Evolutionary conservation across 2,329 filamentous ascomycete genomes (phyloP).

Genomic region (Talaromyces islandicus): DNA sequence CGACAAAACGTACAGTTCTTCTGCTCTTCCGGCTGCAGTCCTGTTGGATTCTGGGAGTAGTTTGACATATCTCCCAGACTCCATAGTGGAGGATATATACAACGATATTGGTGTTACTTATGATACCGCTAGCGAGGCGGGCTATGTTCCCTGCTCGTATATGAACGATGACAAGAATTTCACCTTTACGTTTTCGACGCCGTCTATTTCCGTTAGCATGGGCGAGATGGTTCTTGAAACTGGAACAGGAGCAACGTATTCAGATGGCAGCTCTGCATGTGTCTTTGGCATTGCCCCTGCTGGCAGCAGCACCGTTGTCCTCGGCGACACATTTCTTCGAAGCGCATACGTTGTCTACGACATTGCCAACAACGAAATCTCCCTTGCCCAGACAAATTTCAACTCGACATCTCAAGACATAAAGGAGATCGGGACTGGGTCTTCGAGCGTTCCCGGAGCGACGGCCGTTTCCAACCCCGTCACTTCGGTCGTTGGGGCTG

Average conservation of each 20-base stretch:
- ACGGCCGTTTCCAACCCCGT: conserved; percentile 47
- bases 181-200: conserved; percentile 52
- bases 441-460: conserved; percentile 47
- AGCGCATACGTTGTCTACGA: conserved; percentile 61
- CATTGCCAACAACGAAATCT: conserved; percentile 54
- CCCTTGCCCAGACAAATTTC: conserved; percentile 56
- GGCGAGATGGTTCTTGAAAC: conserved; percentile 52
- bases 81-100: conserved; percentile 45
- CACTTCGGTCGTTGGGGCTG: conserved; percentile 33
- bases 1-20: conserved; percentile 26
- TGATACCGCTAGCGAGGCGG: conserved; percentile 47
- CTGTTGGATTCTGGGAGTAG: conserved; percentile 35
- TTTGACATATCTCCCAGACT: conserved; percentile 33
- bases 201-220: conserved; percentile 50
- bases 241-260: conserved; percentile 26
- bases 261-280: conserved; percentile 32
- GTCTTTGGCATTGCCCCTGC: conserved; percentile 48
- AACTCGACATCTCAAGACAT: conserved; percentile 47
- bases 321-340: conserved; percentile 59
- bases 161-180: conserved; percentile 45
- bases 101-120: conserved; percentile 55
- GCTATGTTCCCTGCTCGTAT: conserved; percentile 49
- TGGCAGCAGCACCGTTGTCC: conserved; percentile 41
- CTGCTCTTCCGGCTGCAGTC: conserved; percentile 34
- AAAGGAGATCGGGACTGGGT: conserved; percentile 48